These are phyloP conservation scores for Dothiorella sarmentorum DNA, from an alignment of 2,329 filamentous ascomycete genomes.

Conservation along the genomic window DNA sequence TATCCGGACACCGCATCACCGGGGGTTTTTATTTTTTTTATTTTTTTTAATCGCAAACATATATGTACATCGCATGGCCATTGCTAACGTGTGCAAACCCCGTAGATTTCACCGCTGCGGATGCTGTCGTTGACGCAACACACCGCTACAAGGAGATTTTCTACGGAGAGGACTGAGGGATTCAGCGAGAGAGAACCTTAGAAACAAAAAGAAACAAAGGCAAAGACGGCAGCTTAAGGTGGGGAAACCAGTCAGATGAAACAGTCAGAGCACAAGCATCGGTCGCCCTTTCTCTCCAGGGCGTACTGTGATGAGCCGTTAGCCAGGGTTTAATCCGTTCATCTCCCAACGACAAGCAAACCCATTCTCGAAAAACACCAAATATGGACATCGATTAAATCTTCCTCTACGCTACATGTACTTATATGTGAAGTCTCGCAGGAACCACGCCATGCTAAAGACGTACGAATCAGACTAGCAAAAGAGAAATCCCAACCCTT, in stretches of 20 bases:
- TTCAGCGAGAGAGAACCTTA: background rate
- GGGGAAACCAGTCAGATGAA: no score
- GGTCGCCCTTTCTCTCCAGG: no score
- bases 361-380: no score
- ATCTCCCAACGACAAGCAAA: no score
- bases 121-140: conserved; percentile 79
- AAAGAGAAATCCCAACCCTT: background rate
- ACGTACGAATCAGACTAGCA: background rate
- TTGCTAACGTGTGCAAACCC: background rate
- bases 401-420: conserved; percentile 7
- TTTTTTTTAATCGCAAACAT: conserved; percentile 1
- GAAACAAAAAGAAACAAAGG: background rate
- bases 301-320: no score
- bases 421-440: background rate
- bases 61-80: background rate
- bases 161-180: conserved; percentile 50
- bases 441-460: background rate
- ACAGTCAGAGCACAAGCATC: no score
- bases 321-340: no score
- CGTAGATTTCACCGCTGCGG: conserved; percentile 70
- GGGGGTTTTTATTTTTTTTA: background rate
- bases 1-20: no score
- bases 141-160: conserved; percentile 81
- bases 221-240: no score
- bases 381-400: background rate